These are phyloP conservation scores for Colletotrichum sp. DNA, from an alignment of 2,329 filamentous ascomycete genomes.

Conservation along the genomic window DNA sequence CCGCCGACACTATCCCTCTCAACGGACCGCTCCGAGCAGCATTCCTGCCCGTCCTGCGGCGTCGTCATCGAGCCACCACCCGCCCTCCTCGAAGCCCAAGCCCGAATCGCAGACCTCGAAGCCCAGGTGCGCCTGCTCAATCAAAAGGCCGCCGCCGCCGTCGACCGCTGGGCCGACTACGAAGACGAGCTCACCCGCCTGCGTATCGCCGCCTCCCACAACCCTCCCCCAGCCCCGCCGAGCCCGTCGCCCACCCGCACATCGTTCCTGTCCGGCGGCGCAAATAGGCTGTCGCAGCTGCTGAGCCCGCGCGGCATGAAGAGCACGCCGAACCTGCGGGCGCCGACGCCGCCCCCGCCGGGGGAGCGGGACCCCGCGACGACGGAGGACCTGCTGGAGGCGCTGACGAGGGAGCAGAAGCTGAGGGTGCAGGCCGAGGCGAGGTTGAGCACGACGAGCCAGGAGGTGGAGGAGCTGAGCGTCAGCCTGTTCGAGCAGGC, in stretches of 20 bases:
- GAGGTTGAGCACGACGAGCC: conserved; percentile 68
- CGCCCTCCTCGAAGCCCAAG: conserved; percentile 59
- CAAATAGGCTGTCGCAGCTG: conserved; percentile 48
- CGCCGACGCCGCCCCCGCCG: conserved; percentile 24
- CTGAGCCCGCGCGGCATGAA: conserved; percentile 46
- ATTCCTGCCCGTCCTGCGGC: conserved; percentile 59
- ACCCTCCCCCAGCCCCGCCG: conserved; percentile 26
- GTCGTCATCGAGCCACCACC: conserved; percentile 40
- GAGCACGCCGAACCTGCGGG: conserved; percentile 44
- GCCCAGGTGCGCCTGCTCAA: conserved; percentile 73
- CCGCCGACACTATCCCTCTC: conserved; percentile 23
- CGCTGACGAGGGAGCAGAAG: conserved; percentile 69
- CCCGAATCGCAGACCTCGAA: conserved; percentile 72
- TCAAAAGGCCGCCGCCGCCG: conserved; percentile 70
- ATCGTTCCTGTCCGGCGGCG: conserved; percentile 52
- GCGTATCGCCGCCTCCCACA: conserved; percentile 37
- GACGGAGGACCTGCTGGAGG: conserved; percentile 61
- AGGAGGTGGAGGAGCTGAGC: conserved; percentile 80
- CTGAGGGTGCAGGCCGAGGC: conserved; percentile 74
- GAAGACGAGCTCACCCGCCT: conserved; percentile 76
- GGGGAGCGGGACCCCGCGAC: conserved; percentile 30
- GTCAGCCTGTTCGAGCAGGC: conserved; percentile 80
- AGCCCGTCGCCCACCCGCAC: conserved; percentile 38
- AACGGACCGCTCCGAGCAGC: conserved; percentile 19
- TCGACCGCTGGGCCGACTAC: conserved; percentile 76